Conservation (phyloP, 2,329 filamentous ascomycete genomes). For the Venturia pyrina region DNA sequence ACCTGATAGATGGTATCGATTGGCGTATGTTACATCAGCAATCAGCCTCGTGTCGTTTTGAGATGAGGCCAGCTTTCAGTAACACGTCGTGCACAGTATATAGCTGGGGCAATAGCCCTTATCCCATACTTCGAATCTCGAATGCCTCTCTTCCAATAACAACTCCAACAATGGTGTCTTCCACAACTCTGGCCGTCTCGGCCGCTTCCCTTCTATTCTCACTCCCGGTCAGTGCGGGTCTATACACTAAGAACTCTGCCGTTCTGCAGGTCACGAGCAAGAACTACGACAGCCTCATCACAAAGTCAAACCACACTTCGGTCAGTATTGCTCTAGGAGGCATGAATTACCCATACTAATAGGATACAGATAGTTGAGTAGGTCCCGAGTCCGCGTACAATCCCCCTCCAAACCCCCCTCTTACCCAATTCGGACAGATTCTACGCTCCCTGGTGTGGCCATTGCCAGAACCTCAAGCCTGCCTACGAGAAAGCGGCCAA, state of each 20-base stretch:
- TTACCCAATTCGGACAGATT: slow-evolving; percentile 57
- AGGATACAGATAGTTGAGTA: slow-evolving; percentile 29
- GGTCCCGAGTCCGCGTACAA: slow-evolving; percentile 14
- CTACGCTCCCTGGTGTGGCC: slow-evolving; percentile 96
- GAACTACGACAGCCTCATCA: slow-evolving; percentile 73
- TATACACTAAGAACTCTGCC: slow-evolving; percentile 80
- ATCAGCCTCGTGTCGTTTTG: neutral
- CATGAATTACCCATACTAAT: slow-evolving; percentile 11
- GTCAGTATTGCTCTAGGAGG: slow-evolving; percentile 43
- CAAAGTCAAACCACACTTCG: slow-evolving; percentile 82
- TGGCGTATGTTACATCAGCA: neutral
- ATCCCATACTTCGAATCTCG: neutral
- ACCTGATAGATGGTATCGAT: neutral
- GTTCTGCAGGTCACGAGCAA: slow-evolving; percentile 74
- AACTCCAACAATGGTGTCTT: slow-evolving; percentile 7
- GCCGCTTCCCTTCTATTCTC: slow-evolving; percentile 56
- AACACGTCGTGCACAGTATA: neutral
- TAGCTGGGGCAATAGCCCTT: neutral
- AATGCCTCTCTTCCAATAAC: neutral
- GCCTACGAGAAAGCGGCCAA: slow-evolving; percentile 91
- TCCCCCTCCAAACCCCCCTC: neutral
- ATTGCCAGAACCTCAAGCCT: slow-evolving; percentile 92
- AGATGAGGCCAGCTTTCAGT: slow-evolving; percentile 7
- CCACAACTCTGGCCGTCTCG: slow-evolving; percentile 19
- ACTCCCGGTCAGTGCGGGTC: slow-evolving; percentile 52